Percentiles rank a stretch among this genome's conserved stretches.
Evolutionary conservation across 371 early-diverging fungal species (phyloP).

Genomic region (Zopfochytrium polystomum): DNA sequence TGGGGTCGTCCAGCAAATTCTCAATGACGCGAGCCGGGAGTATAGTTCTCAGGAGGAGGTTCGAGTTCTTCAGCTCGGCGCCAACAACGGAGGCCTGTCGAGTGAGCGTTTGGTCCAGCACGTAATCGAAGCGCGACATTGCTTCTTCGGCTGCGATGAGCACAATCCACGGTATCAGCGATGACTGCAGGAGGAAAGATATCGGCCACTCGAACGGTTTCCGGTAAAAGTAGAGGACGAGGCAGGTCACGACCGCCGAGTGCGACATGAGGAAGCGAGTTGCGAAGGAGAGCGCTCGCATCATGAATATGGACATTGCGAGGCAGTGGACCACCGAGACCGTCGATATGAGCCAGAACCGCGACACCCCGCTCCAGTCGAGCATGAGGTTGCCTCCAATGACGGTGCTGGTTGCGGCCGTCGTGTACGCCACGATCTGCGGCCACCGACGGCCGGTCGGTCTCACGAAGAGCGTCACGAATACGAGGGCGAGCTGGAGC

Average conservation of each 20-base stretch:
- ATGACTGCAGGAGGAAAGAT: constrained; percentile 8
- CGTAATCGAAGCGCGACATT: constrained; percentile 21
- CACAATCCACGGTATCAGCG: constrained; percentile 9
- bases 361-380: constrained; percentile 10
- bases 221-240: constrained; percentile 5
- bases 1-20: constrained; percentile 35
- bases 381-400: too few species aligned
- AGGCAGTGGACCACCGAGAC: constrained; percentile 13
- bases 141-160: constrained; percentile 20
- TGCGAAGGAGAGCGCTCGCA: constrained; percentile 8
- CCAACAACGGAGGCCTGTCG: constrained; percentile 38
- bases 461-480: too few species aligned
- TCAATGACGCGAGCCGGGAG: constrained; percentile 38
- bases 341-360: constrained; percentile 14
- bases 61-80: constrained; percentile 36
- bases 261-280: constrained; percentile 4
- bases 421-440: too few species aligned
- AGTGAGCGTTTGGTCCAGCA: constrained; percentile 33
- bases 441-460: too few species aligned
- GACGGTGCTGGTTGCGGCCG: too few species aligned
- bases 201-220: neutral
- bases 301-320: constrained; percentile 8
- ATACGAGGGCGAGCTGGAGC: too few species aligned
- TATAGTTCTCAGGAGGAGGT: constrained; percentile 36
- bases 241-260: neutral